These are phyloP conservation scores for Podosphaera aphanis DNA, from an alignment of 2,329 filamentous ascomycete species.

Conservation along the genomic window DNA sequence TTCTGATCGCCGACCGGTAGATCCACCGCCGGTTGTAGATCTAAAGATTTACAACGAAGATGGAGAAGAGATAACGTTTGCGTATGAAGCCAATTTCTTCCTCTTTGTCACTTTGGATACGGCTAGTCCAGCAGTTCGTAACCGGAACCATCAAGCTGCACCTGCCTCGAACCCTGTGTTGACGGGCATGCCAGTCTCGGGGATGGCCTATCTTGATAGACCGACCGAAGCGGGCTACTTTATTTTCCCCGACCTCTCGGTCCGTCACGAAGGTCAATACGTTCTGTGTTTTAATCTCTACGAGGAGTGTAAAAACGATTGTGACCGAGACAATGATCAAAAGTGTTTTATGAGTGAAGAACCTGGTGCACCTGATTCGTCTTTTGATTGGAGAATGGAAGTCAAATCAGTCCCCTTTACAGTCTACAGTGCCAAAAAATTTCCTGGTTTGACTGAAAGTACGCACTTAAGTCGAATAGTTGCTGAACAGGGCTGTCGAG, in stretches of 20 bases:
- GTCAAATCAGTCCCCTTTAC: conserved; percentile 71
- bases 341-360: conserved; percentile 16
- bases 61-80: conserved; percentile 51
- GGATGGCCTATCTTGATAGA: conserved; percentile 86
- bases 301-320: conserved; percentile 77
- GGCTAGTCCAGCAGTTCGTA: conserved; percentile 58
- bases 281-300: conserved; percentile 80
- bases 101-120: conserved; percentile 80
- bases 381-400: conserved; percentile 70
- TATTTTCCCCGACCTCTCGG: conserved; percentile 88
- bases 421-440: conserved; percentile 95
- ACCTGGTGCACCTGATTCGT: conserved; percentile 17
- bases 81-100: conserved; percentile 94
- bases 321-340: conserved; percentile 40
- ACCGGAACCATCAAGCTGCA: conserved; percentile 26
- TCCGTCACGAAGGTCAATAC: conserved; percentile 86
- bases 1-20: conserved; percentile 9
- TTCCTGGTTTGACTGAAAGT: conserved; percentile 78
- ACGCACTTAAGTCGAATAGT: conserved; percentile 74
- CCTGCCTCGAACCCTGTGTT: conserved; percentile 56
- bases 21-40: conserved; percentile 69
- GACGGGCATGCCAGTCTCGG: conserved; percentile 82
- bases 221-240: conserved; percentile 70
- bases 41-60: conserved; percentile 61
- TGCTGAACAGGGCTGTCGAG: conserved; percentile 87